Evolutionary conservation across 2,329 filamentous ascomycete species (phyloP).

Genomic region (Emmonsiellopsis sp.): DNA sequence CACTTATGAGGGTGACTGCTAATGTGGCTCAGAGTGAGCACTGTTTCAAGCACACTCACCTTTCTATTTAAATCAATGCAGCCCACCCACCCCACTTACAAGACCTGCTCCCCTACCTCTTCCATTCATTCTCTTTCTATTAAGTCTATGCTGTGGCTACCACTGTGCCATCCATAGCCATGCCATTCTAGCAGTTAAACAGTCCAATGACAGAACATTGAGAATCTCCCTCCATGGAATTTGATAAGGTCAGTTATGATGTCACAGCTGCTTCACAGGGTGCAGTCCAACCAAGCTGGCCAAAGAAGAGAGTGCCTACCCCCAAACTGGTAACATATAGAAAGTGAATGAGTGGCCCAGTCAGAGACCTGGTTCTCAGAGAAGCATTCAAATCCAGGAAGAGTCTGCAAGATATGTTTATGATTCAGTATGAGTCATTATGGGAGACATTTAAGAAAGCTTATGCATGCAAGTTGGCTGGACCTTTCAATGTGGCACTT

Average conservation of each 20-base stretch:
- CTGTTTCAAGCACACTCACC: not conserved
- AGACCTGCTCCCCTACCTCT: not conserved
- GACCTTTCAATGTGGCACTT: constrained; percentile 10
- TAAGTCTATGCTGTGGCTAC: not conserved
- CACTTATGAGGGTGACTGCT: not conserved
- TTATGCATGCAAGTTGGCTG: constrained; percentile 16
- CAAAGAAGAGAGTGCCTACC: constrained; percentile 1
- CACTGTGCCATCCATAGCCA: not conserved
- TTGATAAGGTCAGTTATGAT: not conserved
- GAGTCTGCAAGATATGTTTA: not conserved
- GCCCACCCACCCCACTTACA: not conserved
- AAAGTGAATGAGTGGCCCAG: not conserved
- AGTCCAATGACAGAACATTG: not conserved
- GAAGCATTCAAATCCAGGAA: not conserved
- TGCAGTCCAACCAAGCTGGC: not conserved
- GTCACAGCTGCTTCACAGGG: not conserved
- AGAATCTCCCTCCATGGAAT: not conserved
- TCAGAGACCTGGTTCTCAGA: constrained; percentile 1
- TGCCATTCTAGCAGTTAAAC: not conserved
- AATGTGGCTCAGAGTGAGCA: not conserved
- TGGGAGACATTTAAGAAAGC: constrained; percentile 16
- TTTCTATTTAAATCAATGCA: constrained; percentile 1
- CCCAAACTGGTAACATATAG: not conserved
- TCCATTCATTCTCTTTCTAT: not conserved
- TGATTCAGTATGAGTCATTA: constrained; percentile 11